Conservation (phyloP, 202 grass and related monocot genomes). For the Setaria viridis region DNA sequence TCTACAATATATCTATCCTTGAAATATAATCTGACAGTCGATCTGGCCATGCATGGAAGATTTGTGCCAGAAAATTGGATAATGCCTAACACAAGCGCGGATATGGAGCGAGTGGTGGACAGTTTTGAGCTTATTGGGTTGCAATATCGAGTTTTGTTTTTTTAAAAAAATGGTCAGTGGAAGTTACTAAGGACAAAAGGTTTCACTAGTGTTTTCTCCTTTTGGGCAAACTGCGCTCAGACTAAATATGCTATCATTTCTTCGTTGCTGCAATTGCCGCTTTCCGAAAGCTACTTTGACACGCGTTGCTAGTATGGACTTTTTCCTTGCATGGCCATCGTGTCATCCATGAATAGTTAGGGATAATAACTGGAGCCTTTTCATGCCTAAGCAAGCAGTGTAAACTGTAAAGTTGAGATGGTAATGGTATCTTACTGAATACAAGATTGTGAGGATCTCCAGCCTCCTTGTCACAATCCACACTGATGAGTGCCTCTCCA, state of each 20-base stretch:
- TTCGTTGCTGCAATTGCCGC: background rate
- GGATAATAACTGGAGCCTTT: background rate
- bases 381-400: background rate
- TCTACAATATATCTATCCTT: background rate
- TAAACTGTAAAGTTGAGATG: background rate
- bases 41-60: background rate
- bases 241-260: background rate
- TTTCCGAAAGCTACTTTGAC: background rate
- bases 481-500: slow-evolving; percentile 45
- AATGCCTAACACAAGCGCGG: background rate
- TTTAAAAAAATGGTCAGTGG: background rate
- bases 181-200: background rate
- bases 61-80: background rate
- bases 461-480: slow-evolving; percentile 64
- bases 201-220: background rate
- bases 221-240: background rate
- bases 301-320: no score
- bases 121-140: background rate
- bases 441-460: slow-evolving; percentile 65
- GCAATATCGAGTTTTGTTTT: background rate
- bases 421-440: slow-evolving; percentile 55
- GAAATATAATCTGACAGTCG: background rate
- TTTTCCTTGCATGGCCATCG: background rate
- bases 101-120: no score
- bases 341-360: background rate